Evolutionary conservation across 176 grass and related monocot species (phyloP), one percentile per base, ranked within the genome.

Genomic region (Bonia amplexicaulis): DNA sequence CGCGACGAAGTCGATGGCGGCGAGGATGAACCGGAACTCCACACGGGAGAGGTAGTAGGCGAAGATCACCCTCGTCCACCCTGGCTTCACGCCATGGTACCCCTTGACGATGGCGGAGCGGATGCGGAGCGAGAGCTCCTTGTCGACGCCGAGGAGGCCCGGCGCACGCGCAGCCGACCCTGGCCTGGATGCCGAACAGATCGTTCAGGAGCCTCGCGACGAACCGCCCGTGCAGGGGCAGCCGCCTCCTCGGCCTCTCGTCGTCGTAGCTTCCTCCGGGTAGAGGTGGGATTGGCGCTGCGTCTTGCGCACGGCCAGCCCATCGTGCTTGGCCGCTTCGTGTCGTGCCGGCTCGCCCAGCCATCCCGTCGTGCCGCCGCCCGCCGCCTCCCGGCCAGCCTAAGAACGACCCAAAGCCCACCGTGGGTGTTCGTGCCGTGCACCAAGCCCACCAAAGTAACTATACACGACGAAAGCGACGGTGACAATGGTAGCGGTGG

Each of bases 1-100:
- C 0, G 95, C 95, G 3, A 95, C 79, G 66, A 97, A 88, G 35
- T 97, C 92, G 62, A 97, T 40, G 5, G 92, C 79, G 51, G 81
- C 76, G 33, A 95, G 90, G 19, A 97, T 72, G 84, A 88, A 93
- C 39, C 51, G 70, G 63, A 93, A 84, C 70, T 97, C 95, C 49
- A 93, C 85, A 61, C 48, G 62, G 4, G 88, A 72, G 15, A 89
- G 73, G 87, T 97, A 97, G 85, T 97, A 97, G 10, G 90, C 45
- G 87, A 97, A 88, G 74, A 92, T 97, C 49, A 97, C 57, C 55
- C 92, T 80, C 16, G 95, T 97, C 95, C 95, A 97, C 14, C 95
- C 95, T 0, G 92, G 95, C 84, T 93, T 93, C 70, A 97, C 69
- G 12, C 95, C 95, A 15, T 84, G 83, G 86, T 93, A 91, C 8